These are phyloP conservation scores for Akanthomyces dipterigenus DNA, from an alignment of 2,329 filamentous ascomycete species.

Conservation along the genomic window DNA sequence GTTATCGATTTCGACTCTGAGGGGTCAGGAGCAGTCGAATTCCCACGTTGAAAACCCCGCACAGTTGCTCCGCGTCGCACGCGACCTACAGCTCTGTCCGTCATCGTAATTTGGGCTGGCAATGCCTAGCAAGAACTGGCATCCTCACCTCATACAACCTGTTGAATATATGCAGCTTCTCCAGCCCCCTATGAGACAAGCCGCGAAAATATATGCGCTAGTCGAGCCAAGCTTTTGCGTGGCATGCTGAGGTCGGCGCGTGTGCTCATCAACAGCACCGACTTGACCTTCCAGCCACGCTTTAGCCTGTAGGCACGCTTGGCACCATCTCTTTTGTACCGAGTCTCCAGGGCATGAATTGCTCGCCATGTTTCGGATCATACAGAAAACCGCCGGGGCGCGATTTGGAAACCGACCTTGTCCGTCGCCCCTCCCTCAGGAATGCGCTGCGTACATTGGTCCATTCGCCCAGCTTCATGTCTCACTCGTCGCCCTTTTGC, in stretches of 20 bases:
- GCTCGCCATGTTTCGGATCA: background rate
- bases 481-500: background rate
- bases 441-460: background rate
- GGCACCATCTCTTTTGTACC: background rate
- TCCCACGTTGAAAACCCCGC: background rate
- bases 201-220: background rate
- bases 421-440: background rate
- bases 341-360: background rate
- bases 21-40: background rate
- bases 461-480: background rate
- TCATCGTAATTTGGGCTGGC: background rate
- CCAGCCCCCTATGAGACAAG: background rate
- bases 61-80: background rate
- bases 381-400: background rate
- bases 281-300: background rate
- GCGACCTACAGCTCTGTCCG: background rate
- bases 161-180: background rate
- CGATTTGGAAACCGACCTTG: background rate
- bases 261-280: background rate
- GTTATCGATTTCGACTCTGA: background rate
- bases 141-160: too few relatives aligned
- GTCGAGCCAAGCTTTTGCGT: background rate
- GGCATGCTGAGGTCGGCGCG: background rate
- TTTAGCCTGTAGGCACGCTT: background rate
- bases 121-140: background rate